phyloP scores from a whole-genome alignment of 352 stramenopile genomes.

The Phytophthora cactorum region DNA sequence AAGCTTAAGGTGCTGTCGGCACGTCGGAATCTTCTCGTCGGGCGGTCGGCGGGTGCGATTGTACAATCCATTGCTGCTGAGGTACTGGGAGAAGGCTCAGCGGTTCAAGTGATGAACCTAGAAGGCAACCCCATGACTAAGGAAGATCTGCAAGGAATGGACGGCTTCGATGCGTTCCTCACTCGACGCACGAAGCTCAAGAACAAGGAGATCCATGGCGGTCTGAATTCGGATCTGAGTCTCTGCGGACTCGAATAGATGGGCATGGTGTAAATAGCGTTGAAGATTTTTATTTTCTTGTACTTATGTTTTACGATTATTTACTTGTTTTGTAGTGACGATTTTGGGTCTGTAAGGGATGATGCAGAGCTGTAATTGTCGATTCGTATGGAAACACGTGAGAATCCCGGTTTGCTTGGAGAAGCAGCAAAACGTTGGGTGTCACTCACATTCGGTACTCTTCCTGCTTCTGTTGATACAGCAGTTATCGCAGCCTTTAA shows the following conservation, averaged over 20 bases:
- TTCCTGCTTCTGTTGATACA: constrained; percentile 6
- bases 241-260: constrained; percentile 79
- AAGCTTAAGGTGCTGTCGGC: constrained; percentile 84
- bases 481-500: constrained; percentile 24
- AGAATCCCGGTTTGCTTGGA: not conserved
- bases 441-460: not conserved
- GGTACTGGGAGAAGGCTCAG: constrained; percentile 55
- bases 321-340: constrained; percentile 13
- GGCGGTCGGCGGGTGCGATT: constrained; percentile 13
- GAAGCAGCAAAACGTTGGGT: constrained; percentile 1
- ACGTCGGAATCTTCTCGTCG: constrained; percentile 56
- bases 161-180: constrained; percentile 79
- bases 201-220: constrained; percentile 89
- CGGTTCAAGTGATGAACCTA: constrained; percentile 85
- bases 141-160: constrained; percentile 77
- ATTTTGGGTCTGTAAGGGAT: constrained; percentile 1
- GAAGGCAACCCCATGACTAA: constrained; percentile 86
- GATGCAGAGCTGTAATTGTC: constrained; percentile 14
- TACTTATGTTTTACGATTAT: constrained; percentile 8
- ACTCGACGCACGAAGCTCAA: constrained; percentile 79
- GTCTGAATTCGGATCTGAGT: constrained; percentile 78
- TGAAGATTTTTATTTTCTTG: constrained; percentile 14
- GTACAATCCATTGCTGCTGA: constrained; percentile 61
- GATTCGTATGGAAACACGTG: constrained; percentile 31
- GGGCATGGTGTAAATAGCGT: constrained; percentile 12